phyloP scores from a whole-genome alignment of 805 yeast species.

The Starmerella cellae region DNA sequence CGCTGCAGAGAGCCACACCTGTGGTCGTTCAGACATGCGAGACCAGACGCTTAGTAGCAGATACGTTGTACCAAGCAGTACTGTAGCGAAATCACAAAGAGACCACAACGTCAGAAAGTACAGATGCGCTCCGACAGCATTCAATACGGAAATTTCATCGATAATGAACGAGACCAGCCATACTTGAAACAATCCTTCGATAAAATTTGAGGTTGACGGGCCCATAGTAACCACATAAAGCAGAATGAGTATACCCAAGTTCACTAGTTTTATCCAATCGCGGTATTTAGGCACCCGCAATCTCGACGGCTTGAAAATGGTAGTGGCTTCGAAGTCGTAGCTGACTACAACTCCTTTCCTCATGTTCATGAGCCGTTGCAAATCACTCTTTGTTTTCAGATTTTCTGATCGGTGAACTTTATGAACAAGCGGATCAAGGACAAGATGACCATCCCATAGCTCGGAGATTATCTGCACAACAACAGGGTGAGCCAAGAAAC shows the following conservation, averaged over 20 bases:
- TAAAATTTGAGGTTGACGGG: constrained; percentile 5
- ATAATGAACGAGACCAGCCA: constrained; percentile 37
- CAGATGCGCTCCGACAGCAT: constrained; percentile 35
- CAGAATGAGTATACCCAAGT: constrained; percentile 25
- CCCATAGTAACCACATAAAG: constrained; percentile 25
- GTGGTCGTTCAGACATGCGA: constrained; percentile 1
- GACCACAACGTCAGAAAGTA: constrained; percentile 43
- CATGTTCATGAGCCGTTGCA: constrained; percentile 21
- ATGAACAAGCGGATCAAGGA: constrained; percentile 29
- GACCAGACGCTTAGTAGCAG: constrained; percentile 20
- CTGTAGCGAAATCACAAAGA: constrained; percentile 34
- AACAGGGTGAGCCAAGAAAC: constrained; percentile 40
- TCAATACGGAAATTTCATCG: constrained; percentile 35
- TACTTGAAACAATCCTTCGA: constrained; percentile 34
- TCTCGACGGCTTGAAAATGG: constrained; percentile 29
- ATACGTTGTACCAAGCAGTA: constrained; percentile 30
- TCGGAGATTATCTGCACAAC: constrained; percentile 36
- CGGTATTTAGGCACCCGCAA: constrained; percentile 31
- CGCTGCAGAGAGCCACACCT: constrained; percentile 9
- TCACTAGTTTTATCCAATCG: constrained; percentile 24
- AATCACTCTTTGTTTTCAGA: constrained; percentile 19
- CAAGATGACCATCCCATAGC: constrained; percentile 41
- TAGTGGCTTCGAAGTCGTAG: constrained; percentile 27
- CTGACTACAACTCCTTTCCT: constrained; percentile 28
- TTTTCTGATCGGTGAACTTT: constrained; percentile 25